phyloP scores from a whole-genome alignment of 768 basidiomycete genomes.

The Scleroderma bovista region DNA sequence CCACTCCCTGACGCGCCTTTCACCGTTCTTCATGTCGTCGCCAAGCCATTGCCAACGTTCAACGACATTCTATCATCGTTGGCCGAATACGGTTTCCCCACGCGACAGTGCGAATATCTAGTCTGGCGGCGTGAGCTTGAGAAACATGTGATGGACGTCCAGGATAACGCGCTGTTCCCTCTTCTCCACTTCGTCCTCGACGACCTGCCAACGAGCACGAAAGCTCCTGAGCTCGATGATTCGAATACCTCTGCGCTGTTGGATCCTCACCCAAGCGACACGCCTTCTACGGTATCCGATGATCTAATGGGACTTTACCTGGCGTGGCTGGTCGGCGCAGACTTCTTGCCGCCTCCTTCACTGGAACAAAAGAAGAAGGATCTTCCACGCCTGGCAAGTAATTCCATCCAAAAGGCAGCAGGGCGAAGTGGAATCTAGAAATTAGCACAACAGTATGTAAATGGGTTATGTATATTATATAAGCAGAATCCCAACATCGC shows the following conservation, averaged over 20 bases:
- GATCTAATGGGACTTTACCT: conserved; percentile 81
- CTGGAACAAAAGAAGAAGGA: conserved; percentile 32
- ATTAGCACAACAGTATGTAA: no score
- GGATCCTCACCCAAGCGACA: conserved; percentile 31
- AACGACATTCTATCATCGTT: conserved; percentile 79
- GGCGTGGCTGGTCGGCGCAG: conserved; percentile 85
- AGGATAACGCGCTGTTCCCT: conserved; percentile 97
- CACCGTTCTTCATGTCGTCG: conserved; percentile 79
- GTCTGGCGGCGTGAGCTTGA: conserved; percentile 90
- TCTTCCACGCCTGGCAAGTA: conserved; percentile 43
- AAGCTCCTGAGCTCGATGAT: conserved; percentile 87
- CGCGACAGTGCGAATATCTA: conserved; percentile 80
- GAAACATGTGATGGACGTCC: conserved; percentile 88
- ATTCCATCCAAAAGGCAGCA: conserved; percentile 50
- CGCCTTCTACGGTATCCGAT: conserved; percentile 62
- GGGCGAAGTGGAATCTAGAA: conserved; percentile 57
- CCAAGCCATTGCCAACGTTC: conserved; percentile 82
- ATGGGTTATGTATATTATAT: no score
- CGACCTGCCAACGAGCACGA: conserved; percentile 94
- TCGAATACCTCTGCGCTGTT: conserved; percentile 71
- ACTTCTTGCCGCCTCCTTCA: conserved; percentile 64
- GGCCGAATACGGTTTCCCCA: conserved; percentile 71
- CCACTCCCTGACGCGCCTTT: conserved; percentile 44
- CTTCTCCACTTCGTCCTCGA: conserved; percentile 95
- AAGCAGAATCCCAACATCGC: no score